Conservation (phyloP, 1,284 basidiomycete species). For the Cryptococcus neoformans region DNA sequence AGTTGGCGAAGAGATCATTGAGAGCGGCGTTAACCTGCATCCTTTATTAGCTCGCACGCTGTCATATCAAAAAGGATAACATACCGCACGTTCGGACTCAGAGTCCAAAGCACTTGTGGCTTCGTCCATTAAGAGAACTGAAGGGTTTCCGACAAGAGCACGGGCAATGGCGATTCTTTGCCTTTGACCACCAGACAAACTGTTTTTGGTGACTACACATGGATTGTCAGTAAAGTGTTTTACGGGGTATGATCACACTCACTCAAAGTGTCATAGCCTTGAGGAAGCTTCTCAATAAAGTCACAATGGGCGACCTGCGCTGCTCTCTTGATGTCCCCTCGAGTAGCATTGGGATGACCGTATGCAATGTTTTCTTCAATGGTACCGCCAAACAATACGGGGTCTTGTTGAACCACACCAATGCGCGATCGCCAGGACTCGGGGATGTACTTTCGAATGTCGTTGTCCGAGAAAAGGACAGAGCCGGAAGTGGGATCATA, state of each 20-base stretch:
- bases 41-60: conserved; percentile 4
- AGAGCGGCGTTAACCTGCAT: conserved; percentile 47
- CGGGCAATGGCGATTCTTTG: conserved; percentile 55
- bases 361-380: conserved; percentile 71
- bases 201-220: conserved; percentile 40
- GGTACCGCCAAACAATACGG: conserved; percentile 77
- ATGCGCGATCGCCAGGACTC: conserved; percentile 86
- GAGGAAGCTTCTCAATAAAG: conserved; percentile 43
- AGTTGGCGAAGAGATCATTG: conserved; percentile 53
- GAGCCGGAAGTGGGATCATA: conserved; percentile 76
- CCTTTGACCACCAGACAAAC: conserved; percentile 51
- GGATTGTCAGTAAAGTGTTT: neutral
- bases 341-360: conserved; percentile 37
- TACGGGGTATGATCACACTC: conserved; percentile 22
- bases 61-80: conserved; percentile 23
- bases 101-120: conserved; percentile 45
- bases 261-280: conserved; percentile 63
- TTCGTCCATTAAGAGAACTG: conserved; percentile 51
- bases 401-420: conserved; percentile 55
- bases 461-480: conserved; percentile 70
- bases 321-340: conserved; percentile 37
- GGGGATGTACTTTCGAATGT: conserved; percentile 63
- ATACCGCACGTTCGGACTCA: conserved; percentile 38
- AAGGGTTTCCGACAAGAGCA: conserved; percentile 52
- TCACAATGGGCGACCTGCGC: conserved; percentile 45